Evolutionary conservation across 768 basidiomycete genomes (phyloP).

Genomic region (Gymnopilus dilepis): DNA sequence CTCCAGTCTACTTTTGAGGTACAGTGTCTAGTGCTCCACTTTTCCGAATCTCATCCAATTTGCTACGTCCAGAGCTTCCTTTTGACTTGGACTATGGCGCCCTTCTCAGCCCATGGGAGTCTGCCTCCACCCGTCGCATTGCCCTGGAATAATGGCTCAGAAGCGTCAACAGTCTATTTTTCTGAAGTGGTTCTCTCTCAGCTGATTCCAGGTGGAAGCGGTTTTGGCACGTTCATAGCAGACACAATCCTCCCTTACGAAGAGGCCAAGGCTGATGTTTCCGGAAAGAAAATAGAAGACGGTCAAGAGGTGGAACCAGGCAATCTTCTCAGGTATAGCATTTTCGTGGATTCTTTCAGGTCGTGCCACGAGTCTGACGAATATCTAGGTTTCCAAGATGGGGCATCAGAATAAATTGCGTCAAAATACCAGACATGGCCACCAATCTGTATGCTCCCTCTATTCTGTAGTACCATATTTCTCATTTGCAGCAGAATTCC

Average conservation of each 20-base stretch:
- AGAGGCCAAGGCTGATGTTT: conserved; percentile 6
- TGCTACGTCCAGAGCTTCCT: conserved; percentile 32
- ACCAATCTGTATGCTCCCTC: conserved; percentile 35
- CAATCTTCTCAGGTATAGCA: conserved; percentile 32
- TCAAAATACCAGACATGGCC: conserved; percentile 33
- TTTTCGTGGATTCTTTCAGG: background rate
- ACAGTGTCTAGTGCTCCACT: background rate
- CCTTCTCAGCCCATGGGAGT: conserved; percentile 40
- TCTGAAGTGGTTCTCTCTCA: conserved; percentile 41
- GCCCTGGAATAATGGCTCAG: conserved; percentile 37
- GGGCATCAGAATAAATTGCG: conserved; percentile 45
- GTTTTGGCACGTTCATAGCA: conserved; percentile 41
- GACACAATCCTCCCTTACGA: conserved; percentile 29
- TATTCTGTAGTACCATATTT: background rate
- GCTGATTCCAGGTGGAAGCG: conserved; percentile 38
- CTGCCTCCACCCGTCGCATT: conserved; percentile 42
- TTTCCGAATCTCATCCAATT: background rate
- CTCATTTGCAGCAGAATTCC: conserved; percentile 5
- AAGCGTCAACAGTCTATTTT: conserved; percentile 42
- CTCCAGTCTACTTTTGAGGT: conserved; percentile 36
- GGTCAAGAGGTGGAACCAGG: conserved; percentile 31
- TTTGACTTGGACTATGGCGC: conserved; percentile 46
- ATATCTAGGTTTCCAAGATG: conserved; percentile 44
- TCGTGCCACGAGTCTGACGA: too few species aligned
- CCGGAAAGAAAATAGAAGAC: background rate